These are phyloP conservation scores for Tolypocladium pustulatum DNA, from an alignment of 2,329 filamentous ascomycete species.

Conservation along the genomic window DNA sequence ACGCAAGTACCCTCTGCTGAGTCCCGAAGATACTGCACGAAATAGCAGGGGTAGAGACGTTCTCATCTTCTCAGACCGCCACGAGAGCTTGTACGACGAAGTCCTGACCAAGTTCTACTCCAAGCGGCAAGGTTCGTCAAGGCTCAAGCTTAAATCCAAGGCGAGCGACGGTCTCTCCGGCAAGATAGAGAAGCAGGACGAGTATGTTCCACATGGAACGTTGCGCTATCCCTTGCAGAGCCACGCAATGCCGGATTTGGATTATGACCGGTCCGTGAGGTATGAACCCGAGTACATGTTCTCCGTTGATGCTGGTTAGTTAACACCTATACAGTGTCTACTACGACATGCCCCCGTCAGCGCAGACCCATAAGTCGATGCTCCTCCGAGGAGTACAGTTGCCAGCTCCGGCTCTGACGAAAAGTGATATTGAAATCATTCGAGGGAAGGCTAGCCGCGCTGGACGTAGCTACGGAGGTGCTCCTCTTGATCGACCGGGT, in stretches of 20 bases:
- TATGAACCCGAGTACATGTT: conserved; percentile 29
- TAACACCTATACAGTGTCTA: conserved; percentile 48
- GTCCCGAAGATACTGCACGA: conserved; percentile 63
- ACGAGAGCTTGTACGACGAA: conserved; percentile 72
- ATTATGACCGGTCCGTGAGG: conserved; percentile 80
- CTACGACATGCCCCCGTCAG: conserved; percentile 69
- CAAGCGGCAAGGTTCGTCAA: conserved; percentile 62
- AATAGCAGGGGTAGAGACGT: conserved; percentile 76
- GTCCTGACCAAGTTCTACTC: conserved; percentile 82
- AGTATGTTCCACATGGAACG: conserved; percentile 74
- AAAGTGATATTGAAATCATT: conserved; percentile 64
- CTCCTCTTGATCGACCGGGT: conserved; percentile 12
- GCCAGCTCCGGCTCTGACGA: conserved; percentile 60
- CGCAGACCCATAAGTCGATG: conserved; percentile 83
- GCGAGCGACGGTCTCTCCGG: conserved; percentile 72
- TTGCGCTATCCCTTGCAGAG: conserved; percentile 69
- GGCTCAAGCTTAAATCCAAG: conserved; percentile 63
- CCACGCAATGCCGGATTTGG: conserved; percentile 62
- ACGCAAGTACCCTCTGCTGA: conserved; percentile 71
- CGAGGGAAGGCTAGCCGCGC: conserved; percentile 51
- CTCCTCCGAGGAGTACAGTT: conserved; percentile 74
- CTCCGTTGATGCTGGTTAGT: neutral
- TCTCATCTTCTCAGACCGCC: conserved; percentile 72
- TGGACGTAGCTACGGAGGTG: conserved; percentile 18
- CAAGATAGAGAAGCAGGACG: conserved; percentile 68